These are phyloP conservation scores for Lipomyces yarrowii DNA, from an alignment of 1,139 yeast genomes.

Conservation along the genomic window DNA sequence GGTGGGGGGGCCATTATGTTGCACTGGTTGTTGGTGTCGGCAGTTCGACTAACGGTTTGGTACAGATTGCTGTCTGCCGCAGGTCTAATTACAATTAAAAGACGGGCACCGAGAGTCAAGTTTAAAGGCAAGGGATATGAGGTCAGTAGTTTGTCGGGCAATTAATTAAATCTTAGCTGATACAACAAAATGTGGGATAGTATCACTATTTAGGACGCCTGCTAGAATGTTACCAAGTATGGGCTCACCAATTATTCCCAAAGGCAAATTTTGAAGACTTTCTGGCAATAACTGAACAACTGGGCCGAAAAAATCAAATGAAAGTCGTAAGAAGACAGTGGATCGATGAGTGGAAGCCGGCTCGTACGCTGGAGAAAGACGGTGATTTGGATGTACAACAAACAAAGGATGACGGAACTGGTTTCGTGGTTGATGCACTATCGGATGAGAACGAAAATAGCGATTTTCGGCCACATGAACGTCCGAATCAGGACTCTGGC, in stretches of 20 bases:
- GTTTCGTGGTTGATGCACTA: conserved; percentile 21
- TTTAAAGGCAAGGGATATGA: conserved; percentile 48
- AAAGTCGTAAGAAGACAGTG: conserved; percentile 37
- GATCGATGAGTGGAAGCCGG: conserved; percentile 41
- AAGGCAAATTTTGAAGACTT: conserved; percentile 75
- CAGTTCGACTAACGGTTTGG: background rate
- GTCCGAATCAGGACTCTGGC: background rate
- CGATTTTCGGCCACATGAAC: background rate
- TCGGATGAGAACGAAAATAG: background rate
- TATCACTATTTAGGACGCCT: conserved; percentile 52
- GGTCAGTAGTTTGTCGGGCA: conserved; percentile 16
- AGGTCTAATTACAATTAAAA: conserved; percentile 43
- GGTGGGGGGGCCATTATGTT: conserved; percentile 12
- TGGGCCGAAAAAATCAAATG: conserved; percentile 40
- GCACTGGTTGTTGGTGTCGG: background rate
- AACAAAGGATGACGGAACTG: conserved; percentile 17
- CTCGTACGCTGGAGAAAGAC: background rate
- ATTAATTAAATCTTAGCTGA: background rate
- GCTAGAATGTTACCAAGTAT: conserved; percentile 70
- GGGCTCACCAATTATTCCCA: conserved; percentile 84
- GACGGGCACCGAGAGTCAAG: conserved; percentile 36
- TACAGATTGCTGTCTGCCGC: conserved; percentile 38
- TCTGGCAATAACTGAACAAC: conserved; percentile 39
- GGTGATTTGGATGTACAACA: background rate
- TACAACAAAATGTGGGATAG: too few species aligned